Evolutionary conservation across 176 grass and related monocot species (phyloP).

Genomic region (Juncus inflexus): DNA sequence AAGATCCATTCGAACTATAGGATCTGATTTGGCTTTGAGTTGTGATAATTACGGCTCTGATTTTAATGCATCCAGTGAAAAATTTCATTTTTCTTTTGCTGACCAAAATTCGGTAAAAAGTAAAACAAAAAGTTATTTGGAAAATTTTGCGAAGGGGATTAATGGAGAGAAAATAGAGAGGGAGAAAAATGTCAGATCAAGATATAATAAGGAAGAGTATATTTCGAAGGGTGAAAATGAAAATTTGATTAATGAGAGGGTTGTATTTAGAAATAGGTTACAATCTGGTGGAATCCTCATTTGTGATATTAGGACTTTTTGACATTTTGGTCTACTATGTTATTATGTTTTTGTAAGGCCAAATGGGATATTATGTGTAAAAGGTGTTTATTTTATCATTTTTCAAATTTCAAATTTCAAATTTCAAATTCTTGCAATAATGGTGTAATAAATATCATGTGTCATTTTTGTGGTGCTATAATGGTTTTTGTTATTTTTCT

Average conservation of each 20-base stretch:
- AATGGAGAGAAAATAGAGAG: conserved; percentile 1
- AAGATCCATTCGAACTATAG: conserved; percentile 13
- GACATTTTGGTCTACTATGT: neutral
- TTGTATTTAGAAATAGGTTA: conserved; percentile 28
- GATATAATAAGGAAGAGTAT: conserved; percentile 34
- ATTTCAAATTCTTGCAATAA: no score
- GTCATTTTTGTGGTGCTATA: no score
- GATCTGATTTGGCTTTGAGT: conserved; percentile 22
- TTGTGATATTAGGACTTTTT: conserved; percentile 32
- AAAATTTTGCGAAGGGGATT: conserved; percentile 5
- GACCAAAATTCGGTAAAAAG: neutral
- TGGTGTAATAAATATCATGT: no score
- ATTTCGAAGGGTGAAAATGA: conserved; percentile 16
- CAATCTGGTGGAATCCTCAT: conserved; percentile 29
- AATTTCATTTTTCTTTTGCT: conserved; percentile 11
- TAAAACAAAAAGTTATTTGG: conserved; percentile 22
- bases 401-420: no score
- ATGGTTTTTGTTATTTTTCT: no score
- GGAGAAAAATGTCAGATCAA: conserved; percentile 19
- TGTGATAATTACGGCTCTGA: conserved; percentile 18
- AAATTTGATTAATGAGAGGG: conserved; percentile 30
- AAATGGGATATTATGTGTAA: no score
- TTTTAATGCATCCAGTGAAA: conserved; percentile 26
- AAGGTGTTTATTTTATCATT: no score
- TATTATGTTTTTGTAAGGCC: no score